A percentile compares a stretch with the other conserved stretches of the same genome.
Evolutionary conservation across 192 early-diverging fungal species (phyloP).

Genomic region (Linnemannia elongata): DNA sequence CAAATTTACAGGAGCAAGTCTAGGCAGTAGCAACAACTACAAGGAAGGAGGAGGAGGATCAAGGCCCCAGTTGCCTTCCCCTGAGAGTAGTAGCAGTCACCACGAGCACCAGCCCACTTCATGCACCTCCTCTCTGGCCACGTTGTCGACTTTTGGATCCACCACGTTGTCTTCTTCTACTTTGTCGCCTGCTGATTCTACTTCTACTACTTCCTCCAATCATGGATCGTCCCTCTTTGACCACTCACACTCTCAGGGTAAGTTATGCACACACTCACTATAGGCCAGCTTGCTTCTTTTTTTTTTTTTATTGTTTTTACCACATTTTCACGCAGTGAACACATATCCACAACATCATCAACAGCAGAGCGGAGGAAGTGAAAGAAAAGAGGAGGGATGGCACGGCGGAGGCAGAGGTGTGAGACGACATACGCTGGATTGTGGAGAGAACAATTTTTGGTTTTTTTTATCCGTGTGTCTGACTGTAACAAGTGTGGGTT

Average conservation of each 20-base stretch:
- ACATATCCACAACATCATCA: not conserved
- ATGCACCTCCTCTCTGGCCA: not conserved
- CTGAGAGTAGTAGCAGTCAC: not conserved
- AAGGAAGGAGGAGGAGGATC: not conserved
- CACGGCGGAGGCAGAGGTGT: not conserved
- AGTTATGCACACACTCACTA: not conserved
- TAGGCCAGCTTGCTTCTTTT: not conserved
- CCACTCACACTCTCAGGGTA: not conserved
- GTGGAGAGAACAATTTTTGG: not conserved
- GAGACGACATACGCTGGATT: not conserved
- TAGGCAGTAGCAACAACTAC: not conserved
- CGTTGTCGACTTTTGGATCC: slow-evolving; percentile 7
- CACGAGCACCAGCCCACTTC: not conserved
- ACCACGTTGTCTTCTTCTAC: not conserved
- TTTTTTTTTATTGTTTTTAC: not conserved
- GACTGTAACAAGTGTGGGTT: not conserved
- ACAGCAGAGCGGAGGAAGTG: not conserved
- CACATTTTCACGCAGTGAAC: slow-evolving; percentile 24
- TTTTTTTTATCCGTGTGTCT: not conserved
- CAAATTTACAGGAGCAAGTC: not conserved
- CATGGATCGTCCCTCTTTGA: too few species aligned
- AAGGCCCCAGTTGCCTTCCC: slow-evolving; percentile 2
- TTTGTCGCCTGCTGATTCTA: not conserved
- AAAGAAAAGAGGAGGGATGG: not conserved
- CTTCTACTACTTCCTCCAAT: not conserved